These are phyloP conservation scores for Trypanosoma lewisi DNA, from an alignment of 208 protist species.

Conservation along the genomic window DNA sequence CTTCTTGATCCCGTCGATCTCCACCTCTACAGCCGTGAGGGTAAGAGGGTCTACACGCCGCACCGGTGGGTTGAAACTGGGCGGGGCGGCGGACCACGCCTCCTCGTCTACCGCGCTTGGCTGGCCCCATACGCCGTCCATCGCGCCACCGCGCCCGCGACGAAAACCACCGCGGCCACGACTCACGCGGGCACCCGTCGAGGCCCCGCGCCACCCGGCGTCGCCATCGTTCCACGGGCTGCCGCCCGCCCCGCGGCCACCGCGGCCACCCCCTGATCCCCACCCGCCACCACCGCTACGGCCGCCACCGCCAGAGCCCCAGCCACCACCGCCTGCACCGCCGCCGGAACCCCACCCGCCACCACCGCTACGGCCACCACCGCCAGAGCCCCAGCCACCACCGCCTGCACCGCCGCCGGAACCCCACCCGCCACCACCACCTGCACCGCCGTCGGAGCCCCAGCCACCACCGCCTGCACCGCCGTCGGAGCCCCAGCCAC, in stretches of 20 bases:
- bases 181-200: constrained; percentile 32
- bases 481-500: constrained; percentile 19
- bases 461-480: constrained; percentile 13
- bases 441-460: constrained; percentile 20
- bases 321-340: constrained; percentile 23
- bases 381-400: constrained; percentile 27
- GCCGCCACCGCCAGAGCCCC: constrained; percentile 27
- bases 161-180: constrained; percentile 39
- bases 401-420: constrained; percentile 14
- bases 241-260: constrained; percentile 26
- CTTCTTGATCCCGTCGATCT: constrained; percentile 88
- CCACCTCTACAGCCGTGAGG: constrained; percentile 85
- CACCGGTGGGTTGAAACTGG: constrained; percentile 81
- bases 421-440: constrained; percentile 20
- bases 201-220: constrained; percentile 26
- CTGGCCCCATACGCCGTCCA: constrained; percentile 59
- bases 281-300: constrained; percentile 9
- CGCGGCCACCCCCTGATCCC: constrained; percentile 24
- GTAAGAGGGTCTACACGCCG: constrained; percentile 86
- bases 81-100: constrained; percentile 73
- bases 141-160: constrained; percentile 24
- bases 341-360: no score
- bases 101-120: constrained; percentile 69
- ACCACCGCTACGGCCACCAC: constrained; percentile 17
- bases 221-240: constrained; percentile 26